Evolutionary conservation across 768 basidiomycete genomes (phyloP).

Genomic region (Aureoboletus auriporus): DNA sequence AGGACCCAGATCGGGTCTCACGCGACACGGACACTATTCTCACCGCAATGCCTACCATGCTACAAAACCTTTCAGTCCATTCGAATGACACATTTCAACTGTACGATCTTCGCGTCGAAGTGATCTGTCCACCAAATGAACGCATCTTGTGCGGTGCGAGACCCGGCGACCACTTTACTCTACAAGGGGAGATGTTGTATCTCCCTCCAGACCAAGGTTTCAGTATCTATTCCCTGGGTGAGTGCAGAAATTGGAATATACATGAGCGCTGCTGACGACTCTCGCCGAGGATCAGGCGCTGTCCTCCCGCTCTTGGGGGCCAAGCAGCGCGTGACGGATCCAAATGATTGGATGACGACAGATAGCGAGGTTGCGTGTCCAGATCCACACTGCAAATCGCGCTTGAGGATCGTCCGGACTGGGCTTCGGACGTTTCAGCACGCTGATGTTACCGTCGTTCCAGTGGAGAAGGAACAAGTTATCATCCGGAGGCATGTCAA

Average conservation of each 20-base stretch:
- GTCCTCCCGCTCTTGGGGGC: constrained; percentile 65
- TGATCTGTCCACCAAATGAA: constrained; percentile 53
- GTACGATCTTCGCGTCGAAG: constrained; percentile 63
- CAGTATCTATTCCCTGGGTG: constrained; percentile 65
- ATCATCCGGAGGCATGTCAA: no score
- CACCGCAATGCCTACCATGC: background rate
- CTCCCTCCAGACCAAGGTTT: constrained; percentile 62
- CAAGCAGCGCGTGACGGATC: constrained; percentile 53
- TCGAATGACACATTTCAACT: constrained; percentile 48
- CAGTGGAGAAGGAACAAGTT: constrained; percentile 8
- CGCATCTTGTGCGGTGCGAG: constrained; percentile 64
- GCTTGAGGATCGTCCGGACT: constrained; percentile 47
- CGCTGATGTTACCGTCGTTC: constrained; percentile 50
- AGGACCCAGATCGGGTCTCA: no score
- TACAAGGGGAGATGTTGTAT: constrained; percentile 61
- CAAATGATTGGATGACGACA: constrained; percentile 66
- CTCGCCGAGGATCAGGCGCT: constrained; percentile 36
- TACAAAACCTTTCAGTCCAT: background rate
- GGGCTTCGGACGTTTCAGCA: constrained; percentile 52
- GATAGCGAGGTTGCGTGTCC: constrained; percentile 65
- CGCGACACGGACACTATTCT: no score
- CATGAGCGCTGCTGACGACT: background rate
- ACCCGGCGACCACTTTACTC: constrained; percentile 55
- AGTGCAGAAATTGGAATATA: background rate
- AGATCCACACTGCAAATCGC: constrained; percentile 60